Conservation (phyloP, 129 eudicot species). For the Apium graveolens region DNA sequence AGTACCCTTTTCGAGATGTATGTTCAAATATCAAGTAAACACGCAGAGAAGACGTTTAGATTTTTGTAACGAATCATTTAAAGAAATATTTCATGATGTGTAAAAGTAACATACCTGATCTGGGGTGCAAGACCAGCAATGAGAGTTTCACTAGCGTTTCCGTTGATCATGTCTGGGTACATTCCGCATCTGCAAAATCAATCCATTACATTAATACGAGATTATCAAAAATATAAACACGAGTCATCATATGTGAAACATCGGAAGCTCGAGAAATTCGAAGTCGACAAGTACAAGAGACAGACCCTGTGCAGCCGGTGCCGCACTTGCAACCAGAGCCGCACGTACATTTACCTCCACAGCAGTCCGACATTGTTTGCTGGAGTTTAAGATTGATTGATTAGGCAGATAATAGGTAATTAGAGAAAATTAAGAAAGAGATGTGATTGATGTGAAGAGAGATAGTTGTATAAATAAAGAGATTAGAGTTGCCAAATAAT, state of each 20-base stretch:
- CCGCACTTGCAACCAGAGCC: slow-evolving; percentile 7
- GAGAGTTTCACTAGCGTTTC: background rate
- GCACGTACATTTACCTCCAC: slow-evolving; percentile 7
- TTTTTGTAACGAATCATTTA: background rate
- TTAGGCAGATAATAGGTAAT: background rate
- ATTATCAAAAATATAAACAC: background rate
- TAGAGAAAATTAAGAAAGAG: background rate
- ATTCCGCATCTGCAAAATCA: slow-evolving; percentile 4
- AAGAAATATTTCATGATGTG: background rate
- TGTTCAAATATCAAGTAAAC: background rate
- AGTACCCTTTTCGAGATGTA: no score
- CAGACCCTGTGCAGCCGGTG: slow-evolving; percentile 7
- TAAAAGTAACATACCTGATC: background rate
- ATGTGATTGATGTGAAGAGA: background rate
- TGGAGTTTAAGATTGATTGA: background rate
- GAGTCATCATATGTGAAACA: background rate
- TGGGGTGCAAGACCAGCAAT: slow-evolving; percentile 3
- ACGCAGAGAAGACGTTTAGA: background rate
- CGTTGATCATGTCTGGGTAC: background rate
- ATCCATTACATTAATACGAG: background rate
- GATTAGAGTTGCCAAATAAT: background rate
- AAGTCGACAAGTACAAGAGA: background rate
- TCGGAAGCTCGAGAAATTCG: no score
- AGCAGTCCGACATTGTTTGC: background rate
- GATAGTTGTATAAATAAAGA: background rate